Evolutionary conservation across 139 green algal genomes (phyloP).

Genomic region (Picochlorum sp.): DNA sequence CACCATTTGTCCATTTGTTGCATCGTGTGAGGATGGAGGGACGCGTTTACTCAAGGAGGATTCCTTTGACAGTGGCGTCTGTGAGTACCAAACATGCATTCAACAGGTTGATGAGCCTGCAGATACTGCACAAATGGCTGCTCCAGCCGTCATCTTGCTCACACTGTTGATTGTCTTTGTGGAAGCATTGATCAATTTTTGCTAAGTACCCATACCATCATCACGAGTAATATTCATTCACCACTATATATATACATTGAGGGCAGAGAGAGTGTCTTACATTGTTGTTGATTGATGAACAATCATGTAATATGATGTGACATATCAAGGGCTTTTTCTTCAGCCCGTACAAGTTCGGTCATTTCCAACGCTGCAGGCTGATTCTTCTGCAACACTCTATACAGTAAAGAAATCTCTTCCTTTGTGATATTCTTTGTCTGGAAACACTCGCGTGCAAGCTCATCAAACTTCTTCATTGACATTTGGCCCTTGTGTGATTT

Average conservation of each 20-base stretch:
- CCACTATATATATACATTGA: not conserved
- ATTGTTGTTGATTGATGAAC: not conserved
- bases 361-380: constrained; percentile 24
- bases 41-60: constrained; percentile 10
- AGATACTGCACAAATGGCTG: constrained; percentile 21
- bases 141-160: constrained; percentile 20
- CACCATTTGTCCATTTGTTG: constrained; percentile 36
- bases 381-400: constrained; percentile 34
- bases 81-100: constrained; percentile 21
- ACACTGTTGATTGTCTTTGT: constrained; percentile 20
- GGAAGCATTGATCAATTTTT: constrained; percentile 28
- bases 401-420: constrained; percentile 42
- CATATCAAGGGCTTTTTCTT: constrained; percentile 11
- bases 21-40: constrained; percentile 10
- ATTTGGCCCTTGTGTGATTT: constrained; percentile 15
- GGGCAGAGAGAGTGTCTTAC: not conserved
- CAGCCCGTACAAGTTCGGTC: constrained; percentile 20
- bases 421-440: constrained; percentile 14
- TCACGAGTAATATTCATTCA: not conserved
- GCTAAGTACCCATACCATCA: constrained; percentile 6
- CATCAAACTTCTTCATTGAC: constrained; percentile 17
- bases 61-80: constrained; percentile 47
- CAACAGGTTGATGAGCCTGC: not conserved
- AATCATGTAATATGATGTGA: constrained; percentile 2
- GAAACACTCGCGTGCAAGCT: constrained; percentile 19